Evolutionary conservation across 768 basidiomycete species (phyloP).

Genomic region (Trametes maxima): DNA sequence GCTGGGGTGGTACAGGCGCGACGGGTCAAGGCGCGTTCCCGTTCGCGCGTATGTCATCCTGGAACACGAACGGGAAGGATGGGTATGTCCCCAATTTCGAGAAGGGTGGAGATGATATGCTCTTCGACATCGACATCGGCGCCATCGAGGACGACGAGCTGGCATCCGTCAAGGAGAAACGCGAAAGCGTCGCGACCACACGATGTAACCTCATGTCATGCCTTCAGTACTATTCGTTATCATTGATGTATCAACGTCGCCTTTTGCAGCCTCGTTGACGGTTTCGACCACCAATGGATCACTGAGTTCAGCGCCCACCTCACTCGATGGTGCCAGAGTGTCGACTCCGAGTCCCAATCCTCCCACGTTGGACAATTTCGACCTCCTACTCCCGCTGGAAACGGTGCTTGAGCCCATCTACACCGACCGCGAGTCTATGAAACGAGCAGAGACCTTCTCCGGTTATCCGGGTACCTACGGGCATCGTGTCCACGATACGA

Average conservation of each 20-base stretch:
- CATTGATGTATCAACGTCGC: too few relatives aligned
- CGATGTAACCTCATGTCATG: constrained; percentile 15
- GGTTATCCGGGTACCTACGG: constrained; percentile 89
- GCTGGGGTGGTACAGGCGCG: constrained; percentile 62
- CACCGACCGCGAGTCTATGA: constrained; percentile 86
- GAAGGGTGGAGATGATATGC: constrained; percentile 41
- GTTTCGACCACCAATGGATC: constrained; percentile 6
- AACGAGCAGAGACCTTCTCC: constrained; percentile 89
- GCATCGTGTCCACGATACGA: constrained; percentile 84
- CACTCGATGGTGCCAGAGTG: constrained; percentile 18
- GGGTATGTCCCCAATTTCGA: constrained; percentile 37
- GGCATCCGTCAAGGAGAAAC: constrained; percentile 15
- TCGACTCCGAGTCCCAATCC: constrained; percentile 25
- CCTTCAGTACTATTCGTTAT: neutral
- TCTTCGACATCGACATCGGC: constrained; percentile 60
- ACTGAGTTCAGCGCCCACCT: constrained; percentile 12
- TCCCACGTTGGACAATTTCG: constrained; percentile 55
- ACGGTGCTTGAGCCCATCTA: constrained; percentile 91
- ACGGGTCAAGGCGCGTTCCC: constrained; percentile 16
- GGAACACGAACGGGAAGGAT: constrained; percentile 16
- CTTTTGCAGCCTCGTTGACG: constrained; percentile 13
- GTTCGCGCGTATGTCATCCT: constrained; percentile 19
- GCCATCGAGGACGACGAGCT: constrained; percentile 41
- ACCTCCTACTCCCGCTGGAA: constrained; percentile 90
- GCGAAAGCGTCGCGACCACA: constrained; percentile 9